Percentiles rank a stretch among this genome's conserved stretches.
phyloP scores from a whole-genome alignment of 176 grass and related monocot genomes.

The Phragmites australis region DNA sequence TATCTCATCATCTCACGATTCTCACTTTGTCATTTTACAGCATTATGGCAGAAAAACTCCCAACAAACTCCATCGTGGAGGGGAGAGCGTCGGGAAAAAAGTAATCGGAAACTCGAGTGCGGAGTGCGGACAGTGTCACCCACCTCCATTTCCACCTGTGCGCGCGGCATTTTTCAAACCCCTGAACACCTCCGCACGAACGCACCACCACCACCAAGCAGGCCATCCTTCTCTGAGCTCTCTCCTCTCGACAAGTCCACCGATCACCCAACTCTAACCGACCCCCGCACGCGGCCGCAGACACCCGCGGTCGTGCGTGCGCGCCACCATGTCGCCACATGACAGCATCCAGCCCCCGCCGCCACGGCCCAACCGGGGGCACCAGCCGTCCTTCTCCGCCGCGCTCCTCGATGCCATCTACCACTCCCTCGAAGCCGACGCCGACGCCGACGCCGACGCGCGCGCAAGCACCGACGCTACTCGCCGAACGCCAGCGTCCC shows the following conservation, averaged over 20 bases:
- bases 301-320: no score
- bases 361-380: constrained; percentile 36
- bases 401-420: constrained; percentile 90
- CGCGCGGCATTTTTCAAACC: constrained; percentile 34
- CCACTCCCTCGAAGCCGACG: constrained; percentile 71
- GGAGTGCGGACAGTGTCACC: constrained; percentile 38
- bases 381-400: constrained; percentile 79
- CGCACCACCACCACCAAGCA: neutral
- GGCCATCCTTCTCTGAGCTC: neutral
- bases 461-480: neutral
- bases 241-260: constrained; percentile 8
- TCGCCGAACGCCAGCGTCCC: constrained; percentile 3
- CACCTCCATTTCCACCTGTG: constrained; percentile 26
- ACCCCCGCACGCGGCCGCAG: neutral
- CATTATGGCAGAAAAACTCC: neutral
- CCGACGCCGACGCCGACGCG: constrained; percentile 40
- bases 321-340: constrained; percentile 50
- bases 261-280: neutral
- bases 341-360: constrained; percentile 38
- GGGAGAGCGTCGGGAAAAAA: neutral
- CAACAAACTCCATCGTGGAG: constrained; percentile 28
- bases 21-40: neutral
- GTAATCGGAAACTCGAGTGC: constrained; percentile 30
- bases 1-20: neutral
- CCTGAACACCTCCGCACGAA: constrained; percentile 49